A percentile compares a stretch with the other conserved stretches of the same genome.
Conservation (phyloP, 2,329 filamentous ascomycete species). For the Pseudogymnoascus sp. region DNA sequence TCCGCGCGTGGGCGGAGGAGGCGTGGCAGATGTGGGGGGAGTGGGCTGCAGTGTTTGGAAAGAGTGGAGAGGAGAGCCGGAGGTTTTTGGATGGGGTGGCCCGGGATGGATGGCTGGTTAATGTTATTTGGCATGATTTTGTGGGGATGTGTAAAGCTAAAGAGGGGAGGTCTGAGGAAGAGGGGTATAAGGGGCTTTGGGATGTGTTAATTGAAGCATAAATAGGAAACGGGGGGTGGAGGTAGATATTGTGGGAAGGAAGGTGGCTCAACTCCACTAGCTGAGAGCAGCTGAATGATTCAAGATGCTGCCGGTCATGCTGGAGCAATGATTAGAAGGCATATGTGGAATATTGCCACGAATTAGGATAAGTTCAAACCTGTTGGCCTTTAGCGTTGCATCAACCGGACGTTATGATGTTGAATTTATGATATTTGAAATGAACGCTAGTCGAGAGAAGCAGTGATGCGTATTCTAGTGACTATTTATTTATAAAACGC, state of each 20-base stretch:
- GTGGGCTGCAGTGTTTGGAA: conserved; percentile 84
- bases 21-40: conserved; percentile 93
- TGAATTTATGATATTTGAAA: conserved; percentile 1
- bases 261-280: conserved; percentile 8
- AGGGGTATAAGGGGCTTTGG: conserved; percentile 55
- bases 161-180: conserved; percentile 24
- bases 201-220: conserved; percentile 44
- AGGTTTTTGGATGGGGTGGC: conserved; percentile 61
- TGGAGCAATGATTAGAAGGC: background rate
- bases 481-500: background rate
- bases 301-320: background rate
- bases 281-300: background rate
- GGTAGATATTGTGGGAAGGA: background rate
- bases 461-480: background rate
- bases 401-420: background rate
- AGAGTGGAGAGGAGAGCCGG: conserved; percentile 57
- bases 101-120: conserved; percentile 78
- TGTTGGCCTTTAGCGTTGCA: background rate
- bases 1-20: conserved; percentile 90
- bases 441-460: background rate
- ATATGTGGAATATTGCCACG: background rate
- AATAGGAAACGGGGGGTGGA: background rate
- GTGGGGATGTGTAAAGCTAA: conserved; percentile 40
- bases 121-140: conserved; percentile 77
- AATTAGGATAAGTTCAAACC: background rate